Base-by-base conservation (phyloP, 2,329 filamentous ascomycete genomes). In the Neopestalotiopsis sp. region DNA sequence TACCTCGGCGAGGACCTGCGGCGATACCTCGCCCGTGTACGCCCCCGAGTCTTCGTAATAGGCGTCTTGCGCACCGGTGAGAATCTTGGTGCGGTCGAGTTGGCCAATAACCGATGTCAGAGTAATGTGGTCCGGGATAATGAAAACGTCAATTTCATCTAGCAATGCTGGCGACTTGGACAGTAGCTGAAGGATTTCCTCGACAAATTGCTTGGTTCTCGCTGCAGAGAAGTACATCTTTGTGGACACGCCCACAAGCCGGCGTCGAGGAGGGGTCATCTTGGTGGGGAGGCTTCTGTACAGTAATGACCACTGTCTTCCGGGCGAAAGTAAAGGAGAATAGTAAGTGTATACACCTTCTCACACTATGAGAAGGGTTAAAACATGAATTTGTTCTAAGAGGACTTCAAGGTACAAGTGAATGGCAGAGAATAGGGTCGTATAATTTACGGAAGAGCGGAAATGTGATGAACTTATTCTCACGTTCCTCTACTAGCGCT, bases 171-270 rank as follows among this genome's bases (percentile, higher is more conserved):
- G 71, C 66, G 66, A 72, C 65, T 66, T 79, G 24, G 83, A 77
- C 52, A 87, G 77, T 9, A 83, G 83, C 38, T 81, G 72, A 14
- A 88, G 79, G 17, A 92, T 78, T 6, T 80, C 80, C 65, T 79
- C 72, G 76, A 88, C 81, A 76, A 91, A 91, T 67, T 84, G 75
- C 60, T 85, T 81, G 1, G 92, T 94, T 70, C 85, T 84, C 12
- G 86, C 80, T 9, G 91, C 86, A 70, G 90, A 88, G 81, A 95
- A 95, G 85, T 95, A 94, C 89, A 94, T 92, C 76, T 94, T 94
- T 52, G 92, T 89, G 61, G 90, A 92, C 72, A 94, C 90, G 78
- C 92, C 92, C 69, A 94, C 85, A 70, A 94, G 84, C 75, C 89
- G 90, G 75, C 88, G 88, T 61, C 83, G 85, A 68, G 81, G 62